Evolutionary conservation across 495 filamentous ascomycete genomes (phyloP).

Genomic region (Achaetomiella virescens): DNA sequence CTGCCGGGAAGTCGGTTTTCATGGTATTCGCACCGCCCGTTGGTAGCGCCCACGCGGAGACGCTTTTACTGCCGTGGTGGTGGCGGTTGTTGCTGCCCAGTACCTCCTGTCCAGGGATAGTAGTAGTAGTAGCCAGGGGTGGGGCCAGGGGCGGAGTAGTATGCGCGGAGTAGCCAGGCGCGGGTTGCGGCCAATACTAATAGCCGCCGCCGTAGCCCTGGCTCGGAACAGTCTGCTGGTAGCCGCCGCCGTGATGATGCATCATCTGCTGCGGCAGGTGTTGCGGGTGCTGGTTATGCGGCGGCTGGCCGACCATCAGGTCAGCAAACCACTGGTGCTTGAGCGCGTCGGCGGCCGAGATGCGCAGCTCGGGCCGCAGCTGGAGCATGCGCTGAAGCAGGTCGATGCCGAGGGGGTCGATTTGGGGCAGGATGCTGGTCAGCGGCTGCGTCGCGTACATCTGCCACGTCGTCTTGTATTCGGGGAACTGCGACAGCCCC

Average conservation of each 20-base stretch:
- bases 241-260: slow-evolving; percentile 26
- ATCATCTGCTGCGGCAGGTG: slow-evolving; percentile 24
- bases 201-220: slow-evolving; percentile 29
- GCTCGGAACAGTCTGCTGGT: slow-evolving; percentile 27
- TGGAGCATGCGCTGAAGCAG: slow-evolving; percentile 86
- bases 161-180: not conserved
- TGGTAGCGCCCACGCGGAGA: not conserved
- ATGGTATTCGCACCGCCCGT: not conserved
- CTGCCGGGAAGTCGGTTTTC: not conserved
- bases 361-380: slow-evolving; percentile 83
- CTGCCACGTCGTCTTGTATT: slow-evolving; percentile 91
- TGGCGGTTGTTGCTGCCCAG: not conserved
- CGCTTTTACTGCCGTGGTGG: not conserved
- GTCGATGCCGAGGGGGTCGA: slow-evolving; percentile 80
- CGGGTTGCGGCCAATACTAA: slow-evolving; percentile 12
- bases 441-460: slow-evolving; percentile 94
- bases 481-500: slow-evolving; percentile 79
- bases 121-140: too few species aligned
- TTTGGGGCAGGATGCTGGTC: slow-evolving; percentile 75
- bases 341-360: slow-evolving; percentile 76
- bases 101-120: not conserved
- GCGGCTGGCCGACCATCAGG: slow-evolving; percentile 34
- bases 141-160: too few species aligned
- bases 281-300: slow-evolving; percentile 33
- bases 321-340: slow-evolving; percentile 81